Base-by-base conservation (phyloP, 2,329 filamentous ascomycete species). In the Mariannaea elegans region DNA sequence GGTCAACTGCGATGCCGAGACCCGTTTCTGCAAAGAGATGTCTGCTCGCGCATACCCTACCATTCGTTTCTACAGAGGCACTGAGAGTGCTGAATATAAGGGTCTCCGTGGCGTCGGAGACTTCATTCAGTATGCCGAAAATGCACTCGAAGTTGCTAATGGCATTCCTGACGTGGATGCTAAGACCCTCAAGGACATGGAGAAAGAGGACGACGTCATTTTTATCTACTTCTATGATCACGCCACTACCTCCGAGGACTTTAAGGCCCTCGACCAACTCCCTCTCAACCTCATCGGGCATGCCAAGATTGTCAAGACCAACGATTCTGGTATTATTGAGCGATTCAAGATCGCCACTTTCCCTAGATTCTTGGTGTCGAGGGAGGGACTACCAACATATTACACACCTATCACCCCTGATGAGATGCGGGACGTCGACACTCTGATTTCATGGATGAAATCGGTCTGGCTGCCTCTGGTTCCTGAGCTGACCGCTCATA, bases 181-280 rank as follows among this genome's bases (percentile, higher is more conserved):
- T 9, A 85, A 83, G 21, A 82, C 85, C 4, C 93, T 99, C 72
- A 89, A 91, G 74, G 88, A 89, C 62, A 81, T 99, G 70, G 94
- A 99, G 76, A 86, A 95, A 81, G 94, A 91, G 64, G 93, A 98
- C 70, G 94, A 98, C 61, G 95, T 99, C 62, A 90, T 98, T 54
- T 99, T 99, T 76, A 80, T 97, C 66, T 99, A 98, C 80, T 97
- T 98, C 77, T 99, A 97, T 77, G 95, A 99, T 73, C 89, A 97
- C 68, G 95, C 95, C 12, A 97, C 94, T 2, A 96, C 93, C 0
- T 89, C 84, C 41, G 95, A 99, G 77, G 95, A 99, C 73, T 97
- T 99, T 72, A 83, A 85, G 68, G 94, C 94, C 19, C 81, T 99
- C 41, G 93, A 98, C 64, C 88, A 93, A 36, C 80, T 99, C 29